Evolutionary conservation across 2,329 filamentous ascomycete genomes (phyloP).

Genomic region (Neopestalotiopsis clavispora): DNA sequence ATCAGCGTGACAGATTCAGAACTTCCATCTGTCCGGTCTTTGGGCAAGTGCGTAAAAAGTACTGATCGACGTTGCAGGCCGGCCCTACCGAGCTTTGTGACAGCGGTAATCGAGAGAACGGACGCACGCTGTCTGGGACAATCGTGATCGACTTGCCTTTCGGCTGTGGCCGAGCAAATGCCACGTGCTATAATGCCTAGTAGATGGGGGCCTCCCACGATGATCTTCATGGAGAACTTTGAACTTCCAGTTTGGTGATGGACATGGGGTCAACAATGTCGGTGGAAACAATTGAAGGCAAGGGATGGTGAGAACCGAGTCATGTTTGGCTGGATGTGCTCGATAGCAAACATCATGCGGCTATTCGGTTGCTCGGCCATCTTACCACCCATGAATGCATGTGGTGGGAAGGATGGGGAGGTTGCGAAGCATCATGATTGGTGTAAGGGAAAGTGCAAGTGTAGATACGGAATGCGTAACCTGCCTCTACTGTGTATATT

Average conservation of each 20-base stretch:
- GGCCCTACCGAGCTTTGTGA: not conserved
- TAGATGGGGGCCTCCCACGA: not conserved
- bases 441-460: not conserved
- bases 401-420: not conserved
- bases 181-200: not conserved
- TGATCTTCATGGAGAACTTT: not conserved
- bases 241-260: not conserved
- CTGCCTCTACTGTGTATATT: not conserved
- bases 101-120: not conserved
- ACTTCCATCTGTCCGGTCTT: not conserved
- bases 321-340: not conserved
- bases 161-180: not conserved
- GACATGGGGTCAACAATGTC: not conserved
- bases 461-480: not conserved
- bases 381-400: not conserved
- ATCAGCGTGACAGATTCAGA: not conserved
- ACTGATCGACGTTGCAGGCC: not conserved
- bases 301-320: not conserved
- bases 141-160: not conserved
- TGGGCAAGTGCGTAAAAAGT: not conserved
- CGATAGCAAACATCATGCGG: constrained; percentile 1
- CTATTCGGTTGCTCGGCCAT: constrained; percentile 1
- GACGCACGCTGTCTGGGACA: not conserved
- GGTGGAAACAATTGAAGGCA: not conserved
- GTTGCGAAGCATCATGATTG: not conserved